phyloP scores from a whole-genome alignment of 179 eudicot species.

The Beta macrorhiza region DNA sequence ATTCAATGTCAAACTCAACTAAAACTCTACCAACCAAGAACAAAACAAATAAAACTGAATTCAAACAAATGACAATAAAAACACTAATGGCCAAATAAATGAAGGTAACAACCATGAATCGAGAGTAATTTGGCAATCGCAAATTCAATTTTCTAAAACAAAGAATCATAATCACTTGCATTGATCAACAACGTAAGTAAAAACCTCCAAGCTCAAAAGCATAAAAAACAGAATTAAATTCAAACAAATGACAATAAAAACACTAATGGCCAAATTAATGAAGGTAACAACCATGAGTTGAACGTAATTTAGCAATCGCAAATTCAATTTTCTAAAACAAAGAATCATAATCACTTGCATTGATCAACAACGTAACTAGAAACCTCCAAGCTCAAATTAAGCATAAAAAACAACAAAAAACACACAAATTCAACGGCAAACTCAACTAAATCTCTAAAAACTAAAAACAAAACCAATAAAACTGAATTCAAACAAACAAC shows the following conservation, averaged over 20 bases:
- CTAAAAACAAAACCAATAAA: slow-evolving; percentile 1
- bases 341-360: not conserved
- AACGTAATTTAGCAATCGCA: too few relatives aligned
- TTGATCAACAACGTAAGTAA: not conserved
- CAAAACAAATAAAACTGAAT: too few relatives aligned
- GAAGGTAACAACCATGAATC: too few relatives aligned
- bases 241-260: too few relatives aligned
- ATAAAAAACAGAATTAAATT: not conserved
- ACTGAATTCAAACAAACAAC: not conserved
- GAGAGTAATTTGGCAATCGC: too few relatives aligned
- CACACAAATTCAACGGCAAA: not conserved
- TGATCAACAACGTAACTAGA: not conserved
- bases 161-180: not conserved
- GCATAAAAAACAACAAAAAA: not conserved
- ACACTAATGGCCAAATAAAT: too few relatives aligned
- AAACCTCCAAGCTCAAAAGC: not conserved
- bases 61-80: too few relatives aligned
- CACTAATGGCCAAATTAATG: too few relatives aligned
- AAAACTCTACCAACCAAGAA: not conserved
- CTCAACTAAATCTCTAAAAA: not conserved
- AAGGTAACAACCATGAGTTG: not conserved
- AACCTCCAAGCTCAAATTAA: not conserved
- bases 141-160: too few relatives aligned
- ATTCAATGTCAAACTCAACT: too few relatives aligned
- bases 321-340: not conserved